Evolutionary conservation across 305 asterid species (phyloP), one percentile per base, ranked within the genome.

Genomic region (Striga hermonthica): DNA sequence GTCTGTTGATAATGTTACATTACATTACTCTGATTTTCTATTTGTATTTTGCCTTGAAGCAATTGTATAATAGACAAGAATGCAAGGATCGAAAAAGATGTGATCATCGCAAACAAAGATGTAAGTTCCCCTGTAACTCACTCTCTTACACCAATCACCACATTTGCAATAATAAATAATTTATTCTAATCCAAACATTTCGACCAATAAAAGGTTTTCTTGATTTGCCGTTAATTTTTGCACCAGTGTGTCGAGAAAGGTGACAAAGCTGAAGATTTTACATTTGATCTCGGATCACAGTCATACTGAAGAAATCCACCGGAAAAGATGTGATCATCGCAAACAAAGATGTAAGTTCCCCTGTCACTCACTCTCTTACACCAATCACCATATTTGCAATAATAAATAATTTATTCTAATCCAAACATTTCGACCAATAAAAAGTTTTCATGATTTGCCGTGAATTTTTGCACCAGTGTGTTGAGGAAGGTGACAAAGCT

Each of bases 61-160:
- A 93, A 88, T 64, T 93, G 99, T 71, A 93, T 93, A 62, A 88
- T 93, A 64, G 97, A 93, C 87, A 93, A 93, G 90, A 93, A 93
- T 57, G 90, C 99, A 4, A 88, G 72, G 88, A 90, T 93, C 6
- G 96, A 97, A 65, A 88, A 72, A 74, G 74, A 85, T 11, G 97
- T 93, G 72, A 62, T 85, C 72, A 88, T 93, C 62, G 82, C 82
- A 70, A 93, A 93, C 60, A 84, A 80, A 80, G 97, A 90, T 67
- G 97, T 90, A 81, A 84, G 91, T 71, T 68, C 31, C 31, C 31
- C 2, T 22, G 1, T 22, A 1, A 22, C 31, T 69, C 59, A 8
- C 57, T 7, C 53, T 72, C 31, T 12, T 41, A 28, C 56, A 50
- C 56, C 2, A 41, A 22, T 22, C 31, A 22, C 31, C 31, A 22